Base-by-base conservation (phyloP, 179 eudicot genomes). In the Vitellaria paradoxa region DNA sequence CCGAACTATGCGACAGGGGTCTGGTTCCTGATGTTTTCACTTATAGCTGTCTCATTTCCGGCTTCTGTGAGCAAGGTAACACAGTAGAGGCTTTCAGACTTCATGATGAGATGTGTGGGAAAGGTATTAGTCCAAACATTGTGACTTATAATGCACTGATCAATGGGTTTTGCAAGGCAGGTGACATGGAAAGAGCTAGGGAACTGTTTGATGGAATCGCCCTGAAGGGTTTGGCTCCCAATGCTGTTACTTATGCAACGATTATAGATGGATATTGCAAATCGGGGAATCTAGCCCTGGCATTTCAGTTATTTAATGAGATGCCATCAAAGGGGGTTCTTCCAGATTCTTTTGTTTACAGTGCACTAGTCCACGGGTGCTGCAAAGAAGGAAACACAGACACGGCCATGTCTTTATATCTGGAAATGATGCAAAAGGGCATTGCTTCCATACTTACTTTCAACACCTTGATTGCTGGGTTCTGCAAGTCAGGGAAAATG, bases 251-350 rank as follows among this genome's bases (percentile, higher is more conserved):
- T 30, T 93, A 92, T 82, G 85, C 91, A 68, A 90, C 91, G 15
- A 82, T 93, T 11, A 90, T 93, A 68, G 91, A 90, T 86, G 98
- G 97, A 52, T 87, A 84, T 79, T 92, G 91, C 84, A 92, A 91
- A 85, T 85, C 88, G 46, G 88, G 89, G 50, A 85, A 88, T 59
- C 68, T 89, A 75, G 79, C 57, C 15, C 92, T 89, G 77, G 94
- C 92, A 60, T 88, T 89, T 79, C 80, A 64, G 71, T 86, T 93
- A 84, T 87, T 88, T 1, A 85, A 86, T 73, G 89, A 87, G 84
- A 93, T 93, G 97, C 75, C 83, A 72, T 79, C 75, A 12, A 85
- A 77, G 70, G 91, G 92, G 52, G 80, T 87, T 57, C 77, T 64
- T 20, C 88, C 87, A 72, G 97, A 92, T 88, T 66, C 84, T 49